Conservation (phyloP, 1,284 basidiomycete species). For the Rhodofomes roseus region DNA sequence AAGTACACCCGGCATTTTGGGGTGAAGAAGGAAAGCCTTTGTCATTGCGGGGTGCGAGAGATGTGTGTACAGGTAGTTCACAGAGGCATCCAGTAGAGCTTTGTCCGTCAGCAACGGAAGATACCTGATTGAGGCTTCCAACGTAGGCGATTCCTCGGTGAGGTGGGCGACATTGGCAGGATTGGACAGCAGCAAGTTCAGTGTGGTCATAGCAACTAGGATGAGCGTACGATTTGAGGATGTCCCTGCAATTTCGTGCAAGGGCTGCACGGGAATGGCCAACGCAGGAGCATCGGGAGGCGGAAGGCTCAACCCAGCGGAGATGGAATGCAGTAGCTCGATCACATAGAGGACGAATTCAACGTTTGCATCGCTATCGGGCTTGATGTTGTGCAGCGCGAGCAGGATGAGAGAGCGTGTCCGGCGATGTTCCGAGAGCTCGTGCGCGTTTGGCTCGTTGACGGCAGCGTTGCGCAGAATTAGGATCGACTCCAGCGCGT, state of each 20-base stretch:
- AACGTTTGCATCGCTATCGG: conserved; percentile 53
- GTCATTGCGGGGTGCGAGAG: conserved; percentile 72
- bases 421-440: conserved; percentile 54
- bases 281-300: conserved; percentile 20
- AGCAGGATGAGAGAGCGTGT: conserved; percentile 59
- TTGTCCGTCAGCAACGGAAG: conserved; percentile 74
- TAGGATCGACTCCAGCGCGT: conserved; percentile 72
- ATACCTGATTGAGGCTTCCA: conserved; percentile 61
- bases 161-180: conserved; percentile 55
- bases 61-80: conserved; percentile 77
- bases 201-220: conserved; percentile 54
- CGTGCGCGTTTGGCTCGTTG: conserved; percentile 58
- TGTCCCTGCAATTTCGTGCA: conserved; percentile 42
- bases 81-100: conserved; percentile 58
- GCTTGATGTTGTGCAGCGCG: conserved; percentile 52
- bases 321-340: conserved; percentile 51
- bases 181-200: conserved; percentile 60
- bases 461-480: conserved; percentile 74
- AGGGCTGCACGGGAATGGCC: conserved; percentile 28
- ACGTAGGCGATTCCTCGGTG: conserved; percentile 47
- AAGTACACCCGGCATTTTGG: conserved; percentile 63
- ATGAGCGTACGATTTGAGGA: conserved; percentile 73
- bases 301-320: conserved; percentile 26
- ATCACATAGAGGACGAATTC: conserved; percentile 69
- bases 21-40: conserved; percentile 69